phyloP scores from a whole-genome alignment of 2,329 filamentous ascomycete genomes.

The Xylaria arbuscula region DNA sequence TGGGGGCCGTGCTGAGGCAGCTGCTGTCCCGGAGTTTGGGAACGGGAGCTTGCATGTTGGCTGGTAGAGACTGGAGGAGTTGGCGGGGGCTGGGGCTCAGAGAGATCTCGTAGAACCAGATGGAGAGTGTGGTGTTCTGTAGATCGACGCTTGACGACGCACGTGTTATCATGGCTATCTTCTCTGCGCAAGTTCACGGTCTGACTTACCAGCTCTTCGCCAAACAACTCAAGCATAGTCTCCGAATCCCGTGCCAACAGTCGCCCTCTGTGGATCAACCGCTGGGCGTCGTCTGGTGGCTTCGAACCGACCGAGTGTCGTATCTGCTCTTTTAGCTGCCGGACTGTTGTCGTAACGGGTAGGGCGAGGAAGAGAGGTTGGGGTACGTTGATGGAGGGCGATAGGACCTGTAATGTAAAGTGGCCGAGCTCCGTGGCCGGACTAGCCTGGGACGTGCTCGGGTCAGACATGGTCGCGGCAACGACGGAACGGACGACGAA shows the following conservation, averaged over 20 bases:
- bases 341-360: constrained; percentile 63
- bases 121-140: constrained; percentile 48
- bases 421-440: constrained; percentile 44
- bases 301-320: constrained; percentile 61
- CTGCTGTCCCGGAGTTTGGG: constrained; percentile 33
- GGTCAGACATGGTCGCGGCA: constrained; percentile 20
- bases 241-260: constrained; percentile 65
- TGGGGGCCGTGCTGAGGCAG: constrained; percentile 33
- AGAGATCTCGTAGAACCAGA: constrained; percentile 50
- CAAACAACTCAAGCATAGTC: constrained; percentile 68
- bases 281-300: constrained; percentile 65
- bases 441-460: constrained; percentile 47
- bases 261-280: constrained; percentile 70
- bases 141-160: constrained; percentile 44
- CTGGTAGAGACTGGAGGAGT: constrained; percentile 32
- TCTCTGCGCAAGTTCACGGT: neutral
- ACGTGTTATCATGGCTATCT: constrained; percentile 28
- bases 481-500: neutral
- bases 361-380: constrained; percentile 63
- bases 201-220: constrained; percentile 61
- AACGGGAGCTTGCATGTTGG: constrained; percentile 36
- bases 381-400: constrained; percentile 66
- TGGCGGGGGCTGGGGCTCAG: constrained; percentile 40
- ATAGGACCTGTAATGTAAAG: constrained; percentile 69
- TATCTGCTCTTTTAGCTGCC: constrained; percentile 68